Evolutionary conservation across 2,329 filamentous ascomycete species (phyloP).

Genomic region (Teratosphaeriaceae sp.): DNA sequence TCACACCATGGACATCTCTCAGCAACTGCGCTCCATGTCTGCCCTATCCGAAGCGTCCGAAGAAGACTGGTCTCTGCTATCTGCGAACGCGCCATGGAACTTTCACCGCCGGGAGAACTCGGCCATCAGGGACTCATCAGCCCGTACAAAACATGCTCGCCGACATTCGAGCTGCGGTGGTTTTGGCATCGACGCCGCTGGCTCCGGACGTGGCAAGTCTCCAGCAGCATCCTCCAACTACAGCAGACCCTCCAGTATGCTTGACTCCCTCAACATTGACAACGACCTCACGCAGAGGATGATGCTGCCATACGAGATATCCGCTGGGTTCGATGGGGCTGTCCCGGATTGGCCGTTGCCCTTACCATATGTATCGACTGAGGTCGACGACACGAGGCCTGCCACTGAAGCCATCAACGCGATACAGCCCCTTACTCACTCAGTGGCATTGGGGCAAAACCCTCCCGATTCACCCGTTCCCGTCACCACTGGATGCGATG

Average conservation of each 20-base stretch:
- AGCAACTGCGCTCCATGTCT: constrained; percentile 39
- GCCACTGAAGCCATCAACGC: too few relatives aligned
- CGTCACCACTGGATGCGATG: not conserved
- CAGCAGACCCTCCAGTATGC: constrained; percentile 31
- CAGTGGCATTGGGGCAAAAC: not conserved
- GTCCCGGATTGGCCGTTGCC: constrained; percentile 8
- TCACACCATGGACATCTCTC: constrained; percentile 38
- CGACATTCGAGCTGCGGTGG: not conserved
- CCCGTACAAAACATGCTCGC: not conserved
- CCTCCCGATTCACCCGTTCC: not conserved
- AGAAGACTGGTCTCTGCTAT: constrained; percentile 4
- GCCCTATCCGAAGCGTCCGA: constrained; percentile 26
- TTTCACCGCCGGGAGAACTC: constrained; percentile 14
- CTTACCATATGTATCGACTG: too few relatives aligned
- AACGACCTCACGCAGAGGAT: not conserved
- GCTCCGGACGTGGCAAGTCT: not conserved
- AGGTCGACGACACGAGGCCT: not conserved
- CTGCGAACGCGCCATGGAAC: constrained; percentile 9
- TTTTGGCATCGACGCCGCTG: not conserved
- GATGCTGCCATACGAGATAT: not conserved
- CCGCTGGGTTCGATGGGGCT: not conserved
- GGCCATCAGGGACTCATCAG: constrained; percentile 1
- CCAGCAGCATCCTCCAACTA: constrained; percentile 33
- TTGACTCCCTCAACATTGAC: constrained; percentile 4
- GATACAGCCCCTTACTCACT: not conserved